A percentile compares a stretch with the other conserved stretches of the same genome.
These are phyloP conservation scores for Brassica incana DNA, from an alignment of 345 rosid genomes.

Conservation along the genomic window DNA sequence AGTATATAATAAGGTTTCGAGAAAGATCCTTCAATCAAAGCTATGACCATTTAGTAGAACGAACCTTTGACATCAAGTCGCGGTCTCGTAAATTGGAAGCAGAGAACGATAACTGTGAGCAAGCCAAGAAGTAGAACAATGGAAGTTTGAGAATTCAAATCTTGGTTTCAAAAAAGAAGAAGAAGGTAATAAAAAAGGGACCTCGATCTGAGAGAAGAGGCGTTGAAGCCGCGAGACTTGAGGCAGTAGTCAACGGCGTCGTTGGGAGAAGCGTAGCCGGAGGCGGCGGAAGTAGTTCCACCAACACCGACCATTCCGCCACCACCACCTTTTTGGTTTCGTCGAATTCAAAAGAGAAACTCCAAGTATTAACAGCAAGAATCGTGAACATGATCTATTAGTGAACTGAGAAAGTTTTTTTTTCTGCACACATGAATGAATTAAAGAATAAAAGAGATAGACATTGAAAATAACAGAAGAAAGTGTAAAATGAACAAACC, in stretches of 20 bases:
- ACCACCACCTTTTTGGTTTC: constrained; percentile 8
- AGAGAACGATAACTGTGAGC: constrained; percentile 75
- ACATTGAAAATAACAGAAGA: background rate
- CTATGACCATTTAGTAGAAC: background rate
- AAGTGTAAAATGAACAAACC: background rate
- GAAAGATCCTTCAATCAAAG: background rate
- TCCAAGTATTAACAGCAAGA: too few relatives aligned
- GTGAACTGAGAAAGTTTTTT: too few relatives aligned
- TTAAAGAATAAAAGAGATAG: background rate
- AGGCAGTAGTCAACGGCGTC: constrained; percentile 71
- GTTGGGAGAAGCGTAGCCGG: constrained; percentile 42
- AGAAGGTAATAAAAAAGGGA: constrained; percentile 3
- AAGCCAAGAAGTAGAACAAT: background rate
- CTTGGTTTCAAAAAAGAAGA: background rate
- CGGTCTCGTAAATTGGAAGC: constrained; percentile 73
- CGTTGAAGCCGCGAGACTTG: constrained; percentile 67
- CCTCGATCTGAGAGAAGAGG: constrained; percentile 85
- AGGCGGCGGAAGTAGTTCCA: constrained; percentile 43
- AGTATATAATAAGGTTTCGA: too few relatives aligned
- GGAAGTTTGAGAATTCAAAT: background rate
- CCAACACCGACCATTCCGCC: constrained; percentile 67
- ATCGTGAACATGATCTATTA: background rate
- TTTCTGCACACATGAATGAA: background rate
- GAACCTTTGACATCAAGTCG: constrained; percentile 80
- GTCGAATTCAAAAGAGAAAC: too few relatives aligned